These are phyloP conservation scores for Aeminium ludgeri DNA, from an alignment of 495 filamentous ascomycete species.

Conservation along the genomic window DNA sequence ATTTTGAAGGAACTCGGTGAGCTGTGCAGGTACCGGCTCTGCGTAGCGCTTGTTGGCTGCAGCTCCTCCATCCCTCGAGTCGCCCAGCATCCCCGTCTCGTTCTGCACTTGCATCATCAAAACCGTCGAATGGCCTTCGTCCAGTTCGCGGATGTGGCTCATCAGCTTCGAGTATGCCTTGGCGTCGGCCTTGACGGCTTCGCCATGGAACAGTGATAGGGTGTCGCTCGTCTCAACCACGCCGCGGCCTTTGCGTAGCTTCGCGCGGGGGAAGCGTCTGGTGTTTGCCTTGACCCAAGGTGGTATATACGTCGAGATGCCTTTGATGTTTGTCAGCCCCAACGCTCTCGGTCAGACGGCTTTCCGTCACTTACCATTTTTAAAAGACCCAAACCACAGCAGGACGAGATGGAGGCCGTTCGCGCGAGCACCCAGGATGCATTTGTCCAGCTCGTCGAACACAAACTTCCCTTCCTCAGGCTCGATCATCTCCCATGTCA, in stretches of 20 bases:
- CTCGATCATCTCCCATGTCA: conserved; percentile 36
- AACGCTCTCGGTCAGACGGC: too few relatives aligned
- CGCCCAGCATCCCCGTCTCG: conserved; percentile 30
- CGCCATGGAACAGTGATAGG: conserved; percentile 13
- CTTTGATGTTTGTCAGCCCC: neutral
- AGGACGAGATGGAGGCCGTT: conserved; percentile 30
- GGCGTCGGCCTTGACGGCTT: conserved; percentile 23
- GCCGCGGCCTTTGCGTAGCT: conserved; percentile 1
- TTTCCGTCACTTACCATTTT: conserved; percentile 27
- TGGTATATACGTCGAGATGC: conserved; percentile 26
- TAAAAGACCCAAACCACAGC: conserved; percentile 37
- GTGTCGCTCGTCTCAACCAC: conserved; percentile 2
- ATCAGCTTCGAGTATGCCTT: conserved; percentile 27
- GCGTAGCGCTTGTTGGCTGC: conserved; percentile 25
- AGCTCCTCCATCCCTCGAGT: conserved; percentile 28
- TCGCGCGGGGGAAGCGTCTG: conserved; percentile 17
- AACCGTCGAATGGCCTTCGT: conserved; percentile 28
- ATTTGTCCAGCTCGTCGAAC: conserved; percentile 29
- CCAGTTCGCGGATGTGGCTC: conserved; percentile 27
- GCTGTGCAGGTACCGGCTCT: conserved; percentile 23
- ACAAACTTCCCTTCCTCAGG: conserved; percentile 30
- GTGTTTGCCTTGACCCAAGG: conserved; percentile 31
- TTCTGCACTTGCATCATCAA: conserved; percentile 39
- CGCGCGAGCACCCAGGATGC: conserved; percentile 27
- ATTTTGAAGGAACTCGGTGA: conserved; percentile 19